Percentiles rank a stretch among this genome's conserved stretches.
phyloP scores from a whole-genome alignment of 768 basidiomycete genomes.

The Gyrodon lividus region DNA sequence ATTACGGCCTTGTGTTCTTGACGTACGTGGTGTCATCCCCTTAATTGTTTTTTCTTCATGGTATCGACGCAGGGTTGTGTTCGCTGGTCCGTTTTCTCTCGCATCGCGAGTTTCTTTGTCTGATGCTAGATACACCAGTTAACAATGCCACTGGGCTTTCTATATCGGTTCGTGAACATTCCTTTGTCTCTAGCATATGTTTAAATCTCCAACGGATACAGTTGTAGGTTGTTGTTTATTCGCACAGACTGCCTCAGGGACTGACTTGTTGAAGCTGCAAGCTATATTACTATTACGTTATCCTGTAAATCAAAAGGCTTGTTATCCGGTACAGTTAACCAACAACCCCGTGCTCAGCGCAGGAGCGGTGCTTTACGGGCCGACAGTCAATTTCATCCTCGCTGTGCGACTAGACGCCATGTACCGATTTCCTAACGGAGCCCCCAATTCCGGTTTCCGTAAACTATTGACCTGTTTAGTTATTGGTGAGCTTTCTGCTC shows the following conservation, averaged over 20 bases:
- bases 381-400: conserved; percentile 21
- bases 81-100: conserved; percentile 3
- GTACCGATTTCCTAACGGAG: not conserved
- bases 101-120: not conserved
- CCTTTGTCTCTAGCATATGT: not conserved
- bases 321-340: not conserved
- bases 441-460: not conserved
- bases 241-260: not conserved
- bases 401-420: conserved; percentile 21
- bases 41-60: not conserved
- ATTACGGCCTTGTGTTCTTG: conserved; percentile 25
- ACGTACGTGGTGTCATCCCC: conserved; percentile 4
- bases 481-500: conserved; percentile 10
- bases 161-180: conserved; percentile 8
- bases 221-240: conserved; percentile 15
- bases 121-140: conserved; percentile 7
- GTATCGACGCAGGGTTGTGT: conserved; percentile 7
- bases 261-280: conserved; percentile 14
- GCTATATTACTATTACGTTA: conserved; percentile 21
- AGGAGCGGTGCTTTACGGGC: conserved; percentile 17
- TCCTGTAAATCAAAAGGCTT: conserved; percentile 10
- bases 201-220: conserved; percentile 1
- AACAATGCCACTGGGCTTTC: conserved; percentile 22
- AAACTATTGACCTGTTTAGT: conserved; percentile 11
- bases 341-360: conserved; percentile 7